phyloP scores from a whole-genome alignment of 2,329 filamentous ascomycete species.

The Apiospora koreana region DNA sequence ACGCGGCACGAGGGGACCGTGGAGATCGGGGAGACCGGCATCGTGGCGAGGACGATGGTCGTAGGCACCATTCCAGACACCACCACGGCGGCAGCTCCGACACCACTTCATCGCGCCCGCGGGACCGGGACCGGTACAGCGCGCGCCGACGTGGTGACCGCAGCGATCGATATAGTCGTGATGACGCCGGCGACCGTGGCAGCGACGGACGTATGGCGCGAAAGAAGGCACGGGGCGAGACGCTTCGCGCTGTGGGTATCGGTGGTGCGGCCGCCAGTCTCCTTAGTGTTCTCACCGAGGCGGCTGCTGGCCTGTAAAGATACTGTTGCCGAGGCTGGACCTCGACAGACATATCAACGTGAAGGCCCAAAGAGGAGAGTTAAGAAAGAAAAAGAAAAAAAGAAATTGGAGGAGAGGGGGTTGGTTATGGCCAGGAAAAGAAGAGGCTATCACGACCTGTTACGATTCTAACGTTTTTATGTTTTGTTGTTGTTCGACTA shows the following conservation, averaged over 20 bases:
- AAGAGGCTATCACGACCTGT: neutral
- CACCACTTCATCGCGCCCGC: neutral
- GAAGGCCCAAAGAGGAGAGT: too few species aligned
- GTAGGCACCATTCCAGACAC: constrained; percentile 22
- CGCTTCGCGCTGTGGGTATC: constrained; percentile 58
- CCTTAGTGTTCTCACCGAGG: constrained; percentile 59
- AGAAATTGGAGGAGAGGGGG: neutral
- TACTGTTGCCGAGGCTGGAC: neutral
- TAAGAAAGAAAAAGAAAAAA: neutral
- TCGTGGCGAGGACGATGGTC: constrained; percentile 29
- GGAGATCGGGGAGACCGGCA: constrained; percentile 23
- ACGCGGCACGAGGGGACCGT: constrained; percentile 20
- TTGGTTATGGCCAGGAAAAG: neutral
- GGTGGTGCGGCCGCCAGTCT: constrained; percentile 62
- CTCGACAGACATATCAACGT: neutral
- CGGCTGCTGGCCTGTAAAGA: constrained; percentile 37
- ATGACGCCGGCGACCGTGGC: constrained; percentile 22
- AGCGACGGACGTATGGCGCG: constrained; percentile 38
- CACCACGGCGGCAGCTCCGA: constrained; percentile 10
- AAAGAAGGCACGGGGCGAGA: constrained; percentile 53
- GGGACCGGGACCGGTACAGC: constrained; percentile 31
- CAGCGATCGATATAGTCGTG: constrained; percentile 30
- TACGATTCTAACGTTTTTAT: neutral
- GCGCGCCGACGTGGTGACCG: constrained; percentile 41
- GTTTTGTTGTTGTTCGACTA: neutral